These are phyloP conservation scores for Botrytis byssoidea DNA, from an alignment of 2,329 filamentous ascomycete genomes.

Conservation along the genomic window DNA sequence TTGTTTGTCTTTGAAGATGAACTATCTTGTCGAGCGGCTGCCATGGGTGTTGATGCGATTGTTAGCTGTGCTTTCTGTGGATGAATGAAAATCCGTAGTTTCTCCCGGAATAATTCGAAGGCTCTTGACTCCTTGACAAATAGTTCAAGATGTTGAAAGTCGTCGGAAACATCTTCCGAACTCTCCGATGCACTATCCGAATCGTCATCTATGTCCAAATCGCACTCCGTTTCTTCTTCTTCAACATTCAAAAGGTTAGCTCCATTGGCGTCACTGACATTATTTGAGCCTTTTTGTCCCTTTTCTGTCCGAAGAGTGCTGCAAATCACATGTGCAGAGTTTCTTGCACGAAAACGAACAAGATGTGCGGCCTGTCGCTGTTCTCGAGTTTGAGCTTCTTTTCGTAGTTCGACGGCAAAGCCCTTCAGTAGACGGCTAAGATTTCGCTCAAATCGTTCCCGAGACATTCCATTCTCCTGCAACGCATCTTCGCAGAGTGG, in stretches of 20 bases:
- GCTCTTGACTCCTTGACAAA: conserved; percentile 25
- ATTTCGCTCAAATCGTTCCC: conserved; percentile 25
- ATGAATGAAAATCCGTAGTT: conserved; percentile 20
- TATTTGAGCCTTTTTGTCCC: not conserved
- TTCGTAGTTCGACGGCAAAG: conserved; percentile 20
- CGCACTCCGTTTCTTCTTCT: not conserved
- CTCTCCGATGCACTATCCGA: conserved; percentile 5
- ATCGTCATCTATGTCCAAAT: not conserved
- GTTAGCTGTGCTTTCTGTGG: not conserved
- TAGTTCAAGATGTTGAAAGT: conserved; percentile 17
- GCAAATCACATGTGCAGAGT: conserved; percentile 25
- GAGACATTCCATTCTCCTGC: not conserved
- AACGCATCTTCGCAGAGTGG: conserved; percentile 19
- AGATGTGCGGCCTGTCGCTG: conserved; percentile 24
- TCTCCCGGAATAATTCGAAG: conserved; percentile 14
- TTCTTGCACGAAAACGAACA: conserved; percentile 24
- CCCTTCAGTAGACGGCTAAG: conserved; percentile 20
- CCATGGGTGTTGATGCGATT: not conserved
- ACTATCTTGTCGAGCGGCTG: not conserved
- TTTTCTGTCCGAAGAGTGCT: not conserved
- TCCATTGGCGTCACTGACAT: not conserved
- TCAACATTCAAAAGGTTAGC: not conserved
- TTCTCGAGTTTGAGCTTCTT: conserved; percentile 21
- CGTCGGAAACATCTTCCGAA: conserved; percentile 6
- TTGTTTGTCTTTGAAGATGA: not conserved